Percentiles rank a stretch among this genome's conserved stretches.
Conservation (phyloP, 139 green algal genomes). For the Asterochloris erici region DNA sequence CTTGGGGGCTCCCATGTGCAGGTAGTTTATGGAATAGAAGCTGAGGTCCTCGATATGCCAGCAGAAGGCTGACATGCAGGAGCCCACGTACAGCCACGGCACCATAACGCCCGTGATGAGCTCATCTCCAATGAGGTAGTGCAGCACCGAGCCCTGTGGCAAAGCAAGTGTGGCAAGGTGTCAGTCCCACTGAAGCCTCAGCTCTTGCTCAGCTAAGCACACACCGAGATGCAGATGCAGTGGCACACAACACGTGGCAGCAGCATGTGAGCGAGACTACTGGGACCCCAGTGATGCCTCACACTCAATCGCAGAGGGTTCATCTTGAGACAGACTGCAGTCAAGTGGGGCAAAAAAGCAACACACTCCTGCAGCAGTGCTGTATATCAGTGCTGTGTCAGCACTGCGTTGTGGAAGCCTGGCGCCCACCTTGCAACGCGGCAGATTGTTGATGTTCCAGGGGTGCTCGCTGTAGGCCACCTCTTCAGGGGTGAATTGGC, state of each 20-base stretch:
- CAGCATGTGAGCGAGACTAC: too few relatives aligned
- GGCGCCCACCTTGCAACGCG: conserved; percentile 30
- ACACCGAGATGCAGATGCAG: too few relatives aligned
- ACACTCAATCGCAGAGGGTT: too few relatives aligned
- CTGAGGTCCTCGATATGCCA: conserved; percentile 86
- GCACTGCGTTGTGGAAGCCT: too few relatives aligned
- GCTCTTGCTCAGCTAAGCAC: too few relatives aligned
- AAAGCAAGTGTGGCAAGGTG: background rate
- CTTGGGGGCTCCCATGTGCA: conserved; percentile 67
- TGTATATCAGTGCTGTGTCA: too few relatives aligned
- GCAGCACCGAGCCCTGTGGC: conserved; percentile 49
- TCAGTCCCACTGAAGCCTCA: too few relatives aligned
- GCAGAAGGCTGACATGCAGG: conserved; percentile 61
- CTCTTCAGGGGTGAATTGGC: conserved; percentile 24
- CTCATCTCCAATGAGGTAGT: conserved; percentile 55
- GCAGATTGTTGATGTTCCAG: conserved; percentile 89
- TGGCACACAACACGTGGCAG: too few relatives aligned
- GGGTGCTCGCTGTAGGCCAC: conserved; percentile 37
- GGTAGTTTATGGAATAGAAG: conserved; percentile 88
- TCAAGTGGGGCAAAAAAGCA: too few relatives aligned
- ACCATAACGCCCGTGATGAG: conserved; percentile 82
- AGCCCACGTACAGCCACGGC: conserved; percentile 80
- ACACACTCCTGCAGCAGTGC: too few relatives aligned
- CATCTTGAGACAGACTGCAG: too few relatives aligned
- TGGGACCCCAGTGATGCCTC: too few relatives aligned